Percentiles rank a stretch among this genome's conserved stretches.
These are phyloP conservation scores for Talaromyces verruculosus DNA, from an alignment of 2,329 filamentous ascomycete genomes.

Conservation along the genomic window DNA sequence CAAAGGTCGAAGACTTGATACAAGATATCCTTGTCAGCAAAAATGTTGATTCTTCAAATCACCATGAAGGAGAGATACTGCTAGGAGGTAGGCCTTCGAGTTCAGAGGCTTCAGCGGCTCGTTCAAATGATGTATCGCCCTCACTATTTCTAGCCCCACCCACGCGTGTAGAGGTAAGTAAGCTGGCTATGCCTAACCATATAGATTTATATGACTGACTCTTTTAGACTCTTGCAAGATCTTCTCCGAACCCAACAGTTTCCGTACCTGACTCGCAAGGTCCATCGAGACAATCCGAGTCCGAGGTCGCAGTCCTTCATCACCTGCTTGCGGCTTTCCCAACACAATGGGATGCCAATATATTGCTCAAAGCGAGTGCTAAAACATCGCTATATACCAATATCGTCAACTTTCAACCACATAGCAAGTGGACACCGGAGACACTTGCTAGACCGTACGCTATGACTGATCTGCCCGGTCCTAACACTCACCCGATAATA, in stretches of 20 bases:
- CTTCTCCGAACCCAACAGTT: neutral
- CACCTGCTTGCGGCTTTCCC: slow-evolving; percentile 22
- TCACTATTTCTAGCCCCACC: neutral
- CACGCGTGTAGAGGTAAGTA: slow-evolving; percentile 1
- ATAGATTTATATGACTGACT: neutral
- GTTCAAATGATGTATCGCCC: neutral
- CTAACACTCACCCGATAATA: slow-evolving; percentile 33
- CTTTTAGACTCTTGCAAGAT: neutral
- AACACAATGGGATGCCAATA: slow-evolving; percentile 20
- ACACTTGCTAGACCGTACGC: slow-evolving; percentile 19
- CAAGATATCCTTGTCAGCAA: slow-evolving; percentile 21
- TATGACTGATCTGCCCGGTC: slow-evolving; percentile 18
- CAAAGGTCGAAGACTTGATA: slow-evolving; percentile 23
- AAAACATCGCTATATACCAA: slow-evolving; percentile 18
- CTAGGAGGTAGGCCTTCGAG: neutral
- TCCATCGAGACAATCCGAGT: neutral
- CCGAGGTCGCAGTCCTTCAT: neutral
- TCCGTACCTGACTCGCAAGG: neutral
- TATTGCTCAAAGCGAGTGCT: slow-evolving; percentile 22
- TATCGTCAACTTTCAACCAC: slow-evolving; percentile 22
- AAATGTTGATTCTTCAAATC: neutral
- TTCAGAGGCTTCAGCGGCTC: neutral
- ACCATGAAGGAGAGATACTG: neutral
- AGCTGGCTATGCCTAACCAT: neutral
- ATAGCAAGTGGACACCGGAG: slow-evolving; percentile 22